Conservation (phyloP, 345 rosid genomes). For the Rhodamnia rubescens region DNA sequence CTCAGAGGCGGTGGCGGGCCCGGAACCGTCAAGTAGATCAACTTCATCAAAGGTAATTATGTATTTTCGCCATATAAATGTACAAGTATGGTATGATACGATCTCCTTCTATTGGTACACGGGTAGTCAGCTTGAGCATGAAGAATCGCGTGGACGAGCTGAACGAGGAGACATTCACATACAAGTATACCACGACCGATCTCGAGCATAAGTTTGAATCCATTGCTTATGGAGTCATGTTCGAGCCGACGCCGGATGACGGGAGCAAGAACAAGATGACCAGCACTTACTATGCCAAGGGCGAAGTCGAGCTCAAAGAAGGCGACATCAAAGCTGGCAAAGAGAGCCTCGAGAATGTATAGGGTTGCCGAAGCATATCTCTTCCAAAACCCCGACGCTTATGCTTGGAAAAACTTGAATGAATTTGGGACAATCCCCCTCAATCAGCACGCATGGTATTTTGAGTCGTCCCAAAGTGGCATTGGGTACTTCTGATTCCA, state of each 20-base stretch:
- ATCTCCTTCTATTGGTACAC: too few relatives aligned
- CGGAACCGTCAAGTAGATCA: constrained; percentile 23
- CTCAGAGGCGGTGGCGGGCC: constrained; percentile 29
- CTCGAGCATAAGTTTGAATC: constrained; percentile 17
- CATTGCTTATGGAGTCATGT: constrained; percentile 9
- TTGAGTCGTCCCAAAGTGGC: neutral
- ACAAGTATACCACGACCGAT: constrained; percentile 24
- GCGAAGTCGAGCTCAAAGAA: constrained; percentile 7
- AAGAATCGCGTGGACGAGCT: too few relatives aligned
- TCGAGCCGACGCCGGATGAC: constrained; percentile 15
- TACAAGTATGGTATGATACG: too few relatives aligned
- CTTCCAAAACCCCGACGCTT: constrained; percentile 11
- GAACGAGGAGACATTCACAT: neutral
- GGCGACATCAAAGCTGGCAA: constrained; percentile 17
- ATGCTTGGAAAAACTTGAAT: constrained; percentile 1
- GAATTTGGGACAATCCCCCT: neutral
- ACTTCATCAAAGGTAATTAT: neutral
- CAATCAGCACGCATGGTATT: neutral
- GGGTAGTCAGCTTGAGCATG: too few relatives aligned
- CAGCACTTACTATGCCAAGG: constrained; percentile 8
- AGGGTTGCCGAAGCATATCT: too few relatives aligned
- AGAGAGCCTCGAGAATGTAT: neutral
- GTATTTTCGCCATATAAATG: too few relatives aligned
- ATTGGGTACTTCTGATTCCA: neutral
- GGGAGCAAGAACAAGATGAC: constrained; percentile 22